Evolutionary conservation across 345 rosid genomes (phyloP).

Genomic region (Populus simonii): DNA sequence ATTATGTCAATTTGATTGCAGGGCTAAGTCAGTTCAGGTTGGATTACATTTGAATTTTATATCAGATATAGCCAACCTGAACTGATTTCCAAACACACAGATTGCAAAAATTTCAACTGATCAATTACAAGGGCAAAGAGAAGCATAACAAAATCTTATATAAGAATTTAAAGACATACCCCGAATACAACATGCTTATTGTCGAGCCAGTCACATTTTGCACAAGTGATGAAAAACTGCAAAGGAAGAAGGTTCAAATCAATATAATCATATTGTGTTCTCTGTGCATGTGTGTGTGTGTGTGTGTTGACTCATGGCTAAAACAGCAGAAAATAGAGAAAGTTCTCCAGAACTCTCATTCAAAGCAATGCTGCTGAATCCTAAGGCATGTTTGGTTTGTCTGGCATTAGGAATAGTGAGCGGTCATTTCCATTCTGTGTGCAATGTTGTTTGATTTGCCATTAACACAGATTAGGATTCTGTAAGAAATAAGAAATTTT

Average conservation of each 20-base stretch:
- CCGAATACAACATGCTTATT: slow-evolving; percentile 96
- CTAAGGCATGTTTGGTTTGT: neutral
- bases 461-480: neutral
- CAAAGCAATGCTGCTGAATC: neutral
- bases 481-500: too few relatives aligned
- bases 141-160: neutral
- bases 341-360: neutral
- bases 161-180: slow-evolving; percentile 47
- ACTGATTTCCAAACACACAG: neutral
- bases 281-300: neutral
- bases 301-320: neutral
- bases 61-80: neutral
- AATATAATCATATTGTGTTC: neutral
- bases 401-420: neutral
- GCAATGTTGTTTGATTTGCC: neutral
- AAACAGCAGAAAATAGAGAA: neutral
- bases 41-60: neutral
- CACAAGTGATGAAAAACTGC: slow-evolving; percentile 95
- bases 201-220: slow-evolving; percentile 99
- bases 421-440: neutral
- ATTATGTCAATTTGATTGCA: neutral
- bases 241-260: slow-evolving; percentile 10
- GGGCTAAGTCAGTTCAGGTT: neutral
- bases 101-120: neutral
- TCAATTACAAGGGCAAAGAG: neutral